Conservation (phyloP, 2,329 filamentous ascomycete genomes). For the Botrytis elliptica region DNA sequence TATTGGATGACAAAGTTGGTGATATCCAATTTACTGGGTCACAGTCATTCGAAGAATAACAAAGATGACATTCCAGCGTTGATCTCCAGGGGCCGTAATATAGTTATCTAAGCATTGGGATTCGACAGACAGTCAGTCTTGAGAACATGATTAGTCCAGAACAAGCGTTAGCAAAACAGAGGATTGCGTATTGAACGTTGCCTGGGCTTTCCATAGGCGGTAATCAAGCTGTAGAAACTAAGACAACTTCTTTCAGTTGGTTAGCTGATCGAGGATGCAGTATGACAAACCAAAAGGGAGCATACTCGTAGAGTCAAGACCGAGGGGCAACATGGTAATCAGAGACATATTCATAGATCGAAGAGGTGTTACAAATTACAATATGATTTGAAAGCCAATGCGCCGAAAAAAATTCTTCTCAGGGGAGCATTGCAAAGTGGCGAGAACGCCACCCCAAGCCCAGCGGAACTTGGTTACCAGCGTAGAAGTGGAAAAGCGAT, state of each 20-base stretch:
- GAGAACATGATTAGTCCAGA: conserved; percentile 7
- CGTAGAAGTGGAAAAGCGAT: background rate
- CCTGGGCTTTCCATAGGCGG: background rate
- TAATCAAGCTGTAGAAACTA: background rate
- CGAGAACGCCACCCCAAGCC: background rate
- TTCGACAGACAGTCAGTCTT: background rate
- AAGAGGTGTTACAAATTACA: background rate
- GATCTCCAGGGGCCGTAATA: background rate
- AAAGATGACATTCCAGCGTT: background rate
- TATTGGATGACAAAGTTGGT: background rate
- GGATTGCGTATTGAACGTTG: background rate
- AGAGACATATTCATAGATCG: background rate
- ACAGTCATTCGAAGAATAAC: background rate
- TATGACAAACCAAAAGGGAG: background rate
- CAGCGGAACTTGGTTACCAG: background rate
- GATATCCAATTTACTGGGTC: background rate
- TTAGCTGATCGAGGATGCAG: background rate
- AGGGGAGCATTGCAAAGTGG: background rate
- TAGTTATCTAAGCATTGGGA: background rate
- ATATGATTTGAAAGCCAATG: background rate
- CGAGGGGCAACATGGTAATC: background rate
- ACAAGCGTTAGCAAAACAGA: background rate
- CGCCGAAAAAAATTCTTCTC: background rate
- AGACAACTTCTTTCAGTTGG: background rate
- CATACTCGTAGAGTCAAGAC: background rate